phyloP scores from a whole-genome alignment of 2,329 filamentous ascomycete species.

The Penicillium hesseltinei region DNA sequence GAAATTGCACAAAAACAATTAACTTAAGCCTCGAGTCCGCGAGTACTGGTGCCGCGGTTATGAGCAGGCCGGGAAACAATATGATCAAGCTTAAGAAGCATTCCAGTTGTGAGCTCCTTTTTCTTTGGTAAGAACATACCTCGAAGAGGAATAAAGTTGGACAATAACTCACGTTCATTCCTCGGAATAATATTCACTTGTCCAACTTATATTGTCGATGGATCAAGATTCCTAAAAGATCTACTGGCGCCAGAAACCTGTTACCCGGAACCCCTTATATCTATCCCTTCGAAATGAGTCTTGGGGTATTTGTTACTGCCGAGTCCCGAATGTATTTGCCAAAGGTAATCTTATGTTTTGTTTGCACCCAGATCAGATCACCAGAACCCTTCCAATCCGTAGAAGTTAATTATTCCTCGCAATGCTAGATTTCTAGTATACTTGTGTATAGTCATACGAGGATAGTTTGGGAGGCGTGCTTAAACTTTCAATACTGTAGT shows the following conservation, averaged over 20 bases:
- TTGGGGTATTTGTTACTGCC: neutral
- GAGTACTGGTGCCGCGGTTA: too few relatives aligned
- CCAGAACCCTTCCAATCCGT: neutral
- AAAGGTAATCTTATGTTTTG: too few relatives aligned
- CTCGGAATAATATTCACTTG: neutral
- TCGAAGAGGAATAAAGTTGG: neutral
- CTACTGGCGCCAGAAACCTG: neutral
- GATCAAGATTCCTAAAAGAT: neutral
- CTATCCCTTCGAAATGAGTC: neutral
- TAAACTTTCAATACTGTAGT: neutral
- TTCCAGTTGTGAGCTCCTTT: neutral
- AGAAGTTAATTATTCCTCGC: neutral
- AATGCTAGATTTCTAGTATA: neutral
- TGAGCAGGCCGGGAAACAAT: too few relatives aligned
- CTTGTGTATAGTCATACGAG: neutral
- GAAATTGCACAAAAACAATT: too few relatives aligned
- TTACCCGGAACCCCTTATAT: neutral
- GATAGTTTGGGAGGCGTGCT: neutral
- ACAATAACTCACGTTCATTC: neutral
- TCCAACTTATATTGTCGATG: neutral
- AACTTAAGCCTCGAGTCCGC: too few relatives aligned
- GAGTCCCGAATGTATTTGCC: neutral
- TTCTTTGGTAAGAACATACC: neutral
- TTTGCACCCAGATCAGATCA: neutral
- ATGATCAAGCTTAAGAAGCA: too few relatives aligned